Percentiles rank a stretch among this genome's conserved stretches.
phyloP scores from a whole-genome alignment of 2,329 filamentous ascomycete species.

The Ustilaginoidea virens region DNA sequence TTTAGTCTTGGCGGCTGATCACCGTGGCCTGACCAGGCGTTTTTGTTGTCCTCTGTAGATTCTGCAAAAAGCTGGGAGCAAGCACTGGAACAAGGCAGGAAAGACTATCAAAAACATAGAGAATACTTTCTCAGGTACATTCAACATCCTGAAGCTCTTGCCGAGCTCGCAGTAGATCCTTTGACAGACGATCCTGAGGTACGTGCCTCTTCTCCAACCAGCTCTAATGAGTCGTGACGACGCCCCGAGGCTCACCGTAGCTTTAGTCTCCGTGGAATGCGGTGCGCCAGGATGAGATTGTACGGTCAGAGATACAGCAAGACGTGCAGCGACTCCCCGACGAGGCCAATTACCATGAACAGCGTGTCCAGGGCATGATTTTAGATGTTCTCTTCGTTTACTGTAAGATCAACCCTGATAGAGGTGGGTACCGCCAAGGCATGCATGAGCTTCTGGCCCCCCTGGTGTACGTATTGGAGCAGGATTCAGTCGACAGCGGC shows the following conservation, averaged over 20 bases:
- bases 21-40: slow-evolving; percentile 37
- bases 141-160: slow-evolving; percentile 67
- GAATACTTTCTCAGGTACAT: slow-evolving; percentile 69
- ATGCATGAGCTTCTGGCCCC: slow-evolving; percentile 96
- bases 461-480: slow-evolving; percentile 68
- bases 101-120: slow-evolving; percentile 56
- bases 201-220: too few relatives aligned
- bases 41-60: slow-evolving; percentile 60
- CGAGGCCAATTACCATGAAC: slow-evolving; percentile 75
- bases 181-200: slow-evolving; percentile 62
- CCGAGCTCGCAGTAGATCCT: slow-evolving; percentile 58
- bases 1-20: too few relatives aligned
- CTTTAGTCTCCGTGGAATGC: slow-evolving; percentile 75
- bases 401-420: slow-evolving; percentile 76
- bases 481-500: slow-evolving; percentile 54
- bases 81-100: slow-evolving; percentile 51
- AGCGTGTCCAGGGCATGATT: slow-evolving; percentile 63
- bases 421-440: slow-evolving; percentile 87
- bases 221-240: too few relatives aligned
- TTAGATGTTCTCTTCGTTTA: slow-evolving; percentile 87
- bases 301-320: slow-evolving; percentile 80
- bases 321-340: slow-evolving; percentile 92
- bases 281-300: slow-evolving; percentile 68
- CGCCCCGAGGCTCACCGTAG: slow-evolving; percentile 1
- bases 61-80: slow-evolving; percentile 53